Percentiles rank a stretch among this genome's conserved stretches.
phyloP scores from a whole-genome alignment of 73 alveolate species.

The Paramecium sexaurelia region DNA sequence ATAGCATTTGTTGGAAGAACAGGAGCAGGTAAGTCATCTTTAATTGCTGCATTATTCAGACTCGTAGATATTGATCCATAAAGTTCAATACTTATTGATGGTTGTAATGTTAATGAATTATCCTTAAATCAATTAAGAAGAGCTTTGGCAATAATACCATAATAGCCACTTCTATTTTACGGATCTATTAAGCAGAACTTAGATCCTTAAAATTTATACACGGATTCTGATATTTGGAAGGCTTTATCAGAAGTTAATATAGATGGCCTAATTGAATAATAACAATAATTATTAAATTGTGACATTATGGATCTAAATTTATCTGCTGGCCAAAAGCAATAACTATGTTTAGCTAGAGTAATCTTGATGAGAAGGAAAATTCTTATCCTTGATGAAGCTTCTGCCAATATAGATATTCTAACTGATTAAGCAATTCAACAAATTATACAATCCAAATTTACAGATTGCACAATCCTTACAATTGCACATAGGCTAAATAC shows the following conservation, averaged over 20 bases:
- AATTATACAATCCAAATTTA: conserved; percentile 69
- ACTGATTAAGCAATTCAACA: conserved; percentile 74
- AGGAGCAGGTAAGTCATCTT: conserved; percentile 86
- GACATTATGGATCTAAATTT: conserved; percentile 72
- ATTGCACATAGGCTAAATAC: conserved; percentile 82
- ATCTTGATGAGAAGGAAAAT: conserved; percentile 76
- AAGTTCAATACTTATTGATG: conserved; percentile 82
- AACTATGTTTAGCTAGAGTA: conserved; percentile 80
- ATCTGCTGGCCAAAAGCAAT: conserved; percentile 80
- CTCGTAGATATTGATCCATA: conserved; percentile 73
- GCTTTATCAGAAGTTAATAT: conserved; percentile 80
- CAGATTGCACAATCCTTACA: conserved; percentile 75
- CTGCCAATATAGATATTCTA: conserved; percentile 79
- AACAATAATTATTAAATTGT: conserved; percentile 75
- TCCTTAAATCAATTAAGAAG: conserved; percentile 79
- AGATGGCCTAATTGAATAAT: conserved; percentile 69
- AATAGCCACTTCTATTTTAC: conserved; percentile 60
- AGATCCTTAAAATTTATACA: conserved; percentile 63
- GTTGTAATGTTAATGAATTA: conserved; percentile 73
- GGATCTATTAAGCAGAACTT: conserved; percentile 68
- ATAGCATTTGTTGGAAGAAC: conserved; percentile 98
- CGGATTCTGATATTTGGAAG: conserved; percentile 67
- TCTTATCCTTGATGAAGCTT: conserved; percentile 83
- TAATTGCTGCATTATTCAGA: conserved; percentile 82
- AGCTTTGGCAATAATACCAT: conserved; percentile 71